A percentile compares a stretch with the other conserved stretches of the same genome.
These are phyloP conservation scores for Stenogyne calaminthoides DNA, from an alignment of 305 asterid genomes.

Conservation along the genomic window DNA sequence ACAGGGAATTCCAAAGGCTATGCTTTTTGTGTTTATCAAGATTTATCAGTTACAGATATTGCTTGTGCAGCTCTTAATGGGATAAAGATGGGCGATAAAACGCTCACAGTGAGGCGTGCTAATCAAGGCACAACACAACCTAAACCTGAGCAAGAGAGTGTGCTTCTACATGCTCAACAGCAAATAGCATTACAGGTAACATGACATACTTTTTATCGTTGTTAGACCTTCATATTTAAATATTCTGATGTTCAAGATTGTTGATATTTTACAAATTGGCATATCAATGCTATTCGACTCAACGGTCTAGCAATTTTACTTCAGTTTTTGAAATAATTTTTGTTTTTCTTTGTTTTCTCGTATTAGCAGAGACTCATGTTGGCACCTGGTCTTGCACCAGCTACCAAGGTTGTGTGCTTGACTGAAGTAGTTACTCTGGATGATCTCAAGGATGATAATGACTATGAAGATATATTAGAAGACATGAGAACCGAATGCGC, in stretches of 20 bases:
- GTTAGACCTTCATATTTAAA: not conserved
- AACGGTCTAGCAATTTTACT: not conserved
- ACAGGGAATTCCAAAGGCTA: constrained; percentile 99
- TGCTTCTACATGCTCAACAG: constrained; percentile 89
- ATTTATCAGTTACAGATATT: constrained; percentile 90
- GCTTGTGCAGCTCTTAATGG: constrained; percentile 99
- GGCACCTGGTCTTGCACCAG: constrained; percentile 52
- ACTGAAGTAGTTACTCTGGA: constrained; percentile 75
- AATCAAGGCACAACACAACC: constrained; percentile 87
- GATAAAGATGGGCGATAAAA: constrained; percentile 97
- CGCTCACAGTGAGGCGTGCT: constrained; percentile 96
- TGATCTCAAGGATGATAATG: constrained; percentile 86
- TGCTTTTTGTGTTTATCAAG: constrained; percentile 96
- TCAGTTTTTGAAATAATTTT: not conserved
- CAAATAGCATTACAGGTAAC: constrained; percentile 91
- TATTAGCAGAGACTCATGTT: constrained; percentile 70
- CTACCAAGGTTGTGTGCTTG: constrained; percentile 85
- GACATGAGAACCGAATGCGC: constrained; percentile 94
- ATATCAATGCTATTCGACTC: not conserved
- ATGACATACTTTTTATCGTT: not conserved
- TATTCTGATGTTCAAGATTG: not conserved
- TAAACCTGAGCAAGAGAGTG: constrained; percentile 95
- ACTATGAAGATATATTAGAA: constrained; percentile 87
- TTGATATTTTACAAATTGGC: not conserved
- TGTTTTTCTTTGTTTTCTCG: constrained; percentile 16